phyloP scores from a whole-genome alignment of 768 basidiomycete species.

The Auricularia auricula-judae region DNA sequence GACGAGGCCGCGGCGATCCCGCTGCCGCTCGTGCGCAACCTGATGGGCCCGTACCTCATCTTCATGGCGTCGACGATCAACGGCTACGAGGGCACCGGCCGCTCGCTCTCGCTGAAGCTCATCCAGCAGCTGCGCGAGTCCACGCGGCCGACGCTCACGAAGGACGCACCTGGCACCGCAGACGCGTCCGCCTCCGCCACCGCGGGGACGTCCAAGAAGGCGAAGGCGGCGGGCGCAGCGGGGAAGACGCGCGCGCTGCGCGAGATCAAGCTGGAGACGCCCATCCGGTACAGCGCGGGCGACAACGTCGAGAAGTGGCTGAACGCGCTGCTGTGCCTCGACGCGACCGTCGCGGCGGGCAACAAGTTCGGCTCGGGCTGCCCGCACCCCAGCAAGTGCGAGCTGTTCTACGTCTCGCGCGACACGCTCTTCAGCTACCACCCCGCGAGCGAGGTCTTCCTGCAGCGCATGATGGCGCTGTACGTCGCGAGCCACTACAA shows the following conservation, averaged over 20 bases:
- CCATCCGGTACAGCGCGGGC: constrained; percentile 80
- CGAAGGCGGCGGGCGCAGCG: constrained; percentile 29
- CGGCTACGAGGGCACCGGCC: constrained; percentile 99
- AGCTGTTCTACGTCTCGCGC: constrained; percentile 89
- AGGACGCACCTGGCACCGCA: constrained; percentile 35
- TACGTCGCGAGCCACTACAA: constrained; percentile 99
- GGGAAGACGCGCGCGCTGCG: constrained; percentile 67
- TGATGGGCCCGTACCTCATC: constrained; percentile 89
- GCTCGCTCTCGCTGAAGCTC: constrained; percentile 93
- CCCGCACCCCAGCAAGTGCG: constrained; percentile 88
- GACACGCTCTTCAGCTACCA: constrained; percentile 97
- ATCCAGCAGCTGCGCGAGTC: constrained; percentile 93
- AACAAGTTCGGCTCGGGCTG: constrained; percentile 55
- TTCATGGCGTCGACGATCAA: constrained; percentile 99
- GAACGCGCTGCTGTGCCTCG: constrained; percentile 79
- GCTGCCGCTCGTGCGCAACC: constrained; percentile 85
- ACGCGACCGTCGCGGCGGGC: constrained; percentile 56
- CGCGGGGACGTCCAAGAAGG: neutral
- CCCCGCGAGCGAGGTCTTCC: constrained; percentile 92
- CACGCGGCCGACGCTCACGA: constrained; percentile 67
- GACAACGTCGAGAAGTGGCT: constrained; percentile 95
- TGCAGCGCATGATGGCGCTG: constrained; percentile 96
- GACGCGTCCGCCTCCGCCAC: constrained; percentile 28
- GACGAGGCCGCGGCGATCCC: constrained; percentile 99
- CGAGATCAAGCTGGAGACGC: constrained; percentile 90